Base-by-base conservation (phyloP, 2,329 filamentous ascomycete genomes). In the Fusarium subglutinans region DNA sequence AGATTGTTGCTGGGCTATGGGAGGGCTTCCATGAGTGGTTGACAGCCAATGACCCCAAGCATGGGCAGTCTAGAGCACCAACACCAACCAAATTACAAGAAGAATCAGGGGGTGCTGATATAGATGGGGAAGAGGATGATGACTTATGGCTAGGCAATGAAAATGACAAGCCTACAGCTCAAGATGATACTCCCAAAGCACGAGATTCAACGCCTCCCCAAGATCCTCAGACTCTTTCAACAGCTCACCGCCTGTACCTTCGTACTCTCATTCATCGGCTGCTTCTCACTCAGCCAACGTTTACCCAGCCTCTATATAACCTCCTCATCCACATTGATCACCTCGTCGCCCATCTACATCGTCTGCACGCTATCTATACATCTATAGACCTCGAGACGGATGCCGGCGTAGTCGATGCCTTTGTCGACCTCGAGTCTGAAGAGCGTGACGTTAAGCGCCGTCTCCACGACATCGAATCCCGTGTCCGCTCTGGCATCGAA, bases 191-290 rank as follows among this genome's bases (percentile, higher is more conserved):
- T 28, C 35, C 58, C n/a, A 64, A 69, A 81, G 63, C 75, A 22
- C 58, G 61, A 59, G 76, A 67, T 24, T 65, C 61, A 17, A 73
- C 72, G 37, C 74, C 75, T 28, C 77, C 78, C 22, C 92, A 94
- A 76, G 96, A 98, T 80, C 95, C 96, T 0, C 94, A 98, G 82
- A 92, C 92, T 7, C 88, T 98, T 28, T 91, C 94, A 10, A 89
- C 90, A 8, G 95, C 94, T 7, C 96, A 98, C 82, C 88, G 91
- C 22, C 85, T 88, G 24, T 98, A 97, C 80, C 89, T 98, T 18
- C 85, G 88, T 41, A 89, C 91, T 6, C 86, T 98, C 6, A 84
- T 88, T 2, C 89, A 90, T 48, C 88, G 89, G 12, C 86, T 96
- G 6, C 87, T 95, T 24, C 87, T 95, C 15, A 91, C 90, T 0